phyloP scores from a whole-genome alignment of 371 early-diverging fungal species.

The Mortierella sp. region DNA sequence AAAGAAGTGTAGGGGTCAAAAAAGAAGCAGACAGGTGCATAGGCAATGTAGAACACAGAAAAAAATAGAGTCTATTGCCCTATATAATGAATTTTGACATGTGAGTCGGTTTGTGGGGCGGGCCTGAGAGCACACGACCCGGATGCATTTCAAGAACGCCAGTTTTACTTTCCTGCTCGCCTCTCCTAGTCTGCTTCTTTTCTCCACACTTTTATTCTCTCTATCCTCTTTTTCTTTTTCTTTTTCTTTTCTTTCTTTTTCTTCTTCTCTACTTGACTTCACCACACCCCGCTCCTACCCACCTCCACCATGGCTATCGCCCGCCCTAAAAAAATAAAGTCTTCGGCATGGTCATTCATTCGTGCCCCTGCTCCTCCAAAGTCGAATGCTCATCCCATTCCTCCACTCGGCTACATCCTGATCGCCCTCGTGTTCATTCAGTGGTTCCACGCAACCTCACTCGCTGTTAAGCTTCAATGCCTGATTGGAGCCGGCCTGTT shows the following conservation, averaged over 20 bases:
- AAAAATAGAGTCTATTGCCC: no score
- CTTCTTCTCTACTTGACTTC: not conserved
- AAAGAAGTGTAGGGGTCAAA: no score
- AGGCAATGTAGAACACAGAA: no score
- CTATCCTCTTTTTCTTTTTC: not conserved
- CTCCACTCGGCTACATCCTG: constrained; percentile 44
- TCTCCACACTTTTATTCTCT: not conserved
- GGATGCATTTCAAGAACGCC: not conserved
- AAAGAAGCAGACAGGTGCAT: no score
- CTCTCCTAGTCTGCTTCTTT: not conserved
- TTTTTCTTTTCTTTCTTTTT: not conserved
- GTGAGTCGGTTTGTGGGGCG: constrained; percentile 8
- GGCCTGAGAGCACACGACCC: not conserved
- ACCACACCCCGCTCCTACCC: not conserved
- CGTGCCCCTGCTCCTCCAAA: constrained; percentile 41
- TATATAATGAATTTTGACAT: no score
- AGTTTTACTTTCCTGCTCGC: not conserved
- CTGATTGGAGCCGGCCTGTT: constrained; percentile 47
- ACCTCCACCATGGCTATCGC: constrained; percentile 7
- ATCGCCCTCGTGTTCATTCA: constrained; percentile 44
- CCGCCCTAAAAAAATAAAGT: constrained; percentile 14
- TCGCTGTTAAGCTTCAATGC: constrained; percentile 54
- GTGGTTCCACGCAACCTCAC: constrained; percentile 49
- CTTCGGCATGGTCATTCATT: constrained; percentile 34
- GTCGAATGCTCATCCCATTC: constrained; percentile 48